Base-by-base conservation (phyloP, 768 basidiomycete genomes). In the Chalciporus piperatus region DNA sequence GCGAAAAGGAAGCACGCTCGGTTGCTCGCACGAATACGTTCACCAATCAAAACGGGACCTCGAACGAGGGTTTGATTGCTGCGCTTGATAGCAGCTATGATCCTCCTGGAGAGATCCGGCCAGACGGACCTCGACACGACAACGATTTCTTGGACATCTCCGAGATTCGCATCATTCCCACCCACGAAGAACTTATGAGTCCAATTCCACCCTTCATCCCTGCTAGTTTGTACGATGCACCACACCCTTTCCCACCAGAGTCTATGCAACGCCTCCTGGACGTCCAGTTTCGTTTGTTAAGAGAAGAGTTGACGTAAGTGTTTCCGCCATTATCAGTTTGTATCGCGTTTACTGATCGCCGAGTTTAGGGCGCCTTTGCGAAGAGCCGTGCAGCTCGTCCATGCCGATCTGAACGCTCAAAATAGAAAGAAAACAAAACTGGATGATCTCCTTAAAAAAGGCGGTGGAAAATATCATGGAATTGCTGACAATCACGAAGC, bases 221-320 rank as follows among this genome's bases (percentile, higher is more conserved):
- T 0, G 80, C 76, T 0, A 84, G 79, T 57, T 62, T 84, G 1
- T 75, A 71, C 17, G 74, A 70, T 2, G 87, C 84, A 0, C 87
- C 85, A 0, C 87, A 88, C 59, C 85, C 77, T 48, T 74, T 76
- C 12, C 79, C 79, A 0, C 55, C 66, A 3, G 75, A 75, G 14
- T 81, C 80, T 20, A 87, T 90, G 79, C 76, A 85, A 49, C 72
- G 82, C 8, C 70, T 84, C 19, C 68, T 89, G 11, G 89, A 92
- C 51, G 78, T 85, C 4, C 87, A 91, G 56, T 91, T 87, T 64
- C 80, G 89, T 30, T 74, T 90, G 0, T 69, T 91, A 32, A 73
- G 89, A 33, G 89, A 89, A 56, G 89, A 91, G 50, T 68, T 86
- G 16, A 85, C 77, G 80, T 85, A 58, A 20, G 80, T 62, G 7